phyloP scores from a whole-genome alignment of 306 rosid genomes.

The Potentilla sterilis region DNA sequence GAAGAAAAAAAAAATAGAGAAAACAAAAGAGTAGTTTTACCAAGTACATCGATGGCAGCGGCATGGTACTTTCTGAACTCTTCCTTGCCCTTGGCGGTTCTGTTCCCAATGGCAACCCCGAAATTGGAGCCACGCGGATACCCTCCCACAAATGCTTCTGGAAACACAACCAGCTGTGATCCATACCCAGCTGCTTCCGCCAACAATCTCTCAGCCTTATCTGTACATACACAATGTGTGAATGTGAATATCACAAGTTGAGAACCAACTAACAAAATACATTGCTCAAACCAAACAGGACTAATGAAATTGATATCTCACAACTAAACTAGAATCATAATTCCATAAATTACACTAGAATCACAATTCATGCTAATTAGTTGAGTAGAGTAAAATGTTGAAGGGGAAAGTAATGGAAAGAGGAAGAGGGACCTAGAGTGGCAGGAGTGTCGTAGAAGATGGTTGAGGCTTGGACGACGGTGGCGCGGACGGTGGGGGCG shows the following conservation, averaged over 20 bases:
- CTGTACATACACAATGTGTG: constrained; percentile 31
- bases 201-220: constrained; percentile 88
- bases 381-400: neutral
- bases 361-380: too few species aligned
- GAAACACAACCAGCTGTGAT: constrained; percentile 85
- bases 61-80: constrained; percentile 82
- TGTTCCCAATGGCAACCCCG: constrained; percentile 62
- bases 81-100: constrained; percentile 75
- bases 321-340: too few species aligned
- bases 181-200: constrained; percentile 86
- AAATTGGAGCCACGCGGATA: constrained; percentile 86
- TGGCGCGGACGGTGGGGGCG: constrained; percentile 65
- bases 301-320: too few species aligned
- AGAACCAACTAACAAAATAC: neutral
- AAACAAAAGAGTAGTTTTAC: constrained; percentile 29
- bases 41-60: constrained; percentile 82
- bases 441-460: constrained; percentile 90
- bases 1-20: neutral
- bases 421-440: constrained; percentile 51
- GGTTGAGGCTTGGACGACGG: constrained; percentile 89
- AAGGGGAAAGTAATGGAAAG: neutral
- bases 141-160: constrained; percentile 95
- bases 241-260: too few species aligned
- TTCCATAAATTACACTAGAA: too few species aligned
- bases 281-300: neutral